Conservation (phyloP, 1,284 basidiomycete species). For the Fomitopsis betulina region DNA sequence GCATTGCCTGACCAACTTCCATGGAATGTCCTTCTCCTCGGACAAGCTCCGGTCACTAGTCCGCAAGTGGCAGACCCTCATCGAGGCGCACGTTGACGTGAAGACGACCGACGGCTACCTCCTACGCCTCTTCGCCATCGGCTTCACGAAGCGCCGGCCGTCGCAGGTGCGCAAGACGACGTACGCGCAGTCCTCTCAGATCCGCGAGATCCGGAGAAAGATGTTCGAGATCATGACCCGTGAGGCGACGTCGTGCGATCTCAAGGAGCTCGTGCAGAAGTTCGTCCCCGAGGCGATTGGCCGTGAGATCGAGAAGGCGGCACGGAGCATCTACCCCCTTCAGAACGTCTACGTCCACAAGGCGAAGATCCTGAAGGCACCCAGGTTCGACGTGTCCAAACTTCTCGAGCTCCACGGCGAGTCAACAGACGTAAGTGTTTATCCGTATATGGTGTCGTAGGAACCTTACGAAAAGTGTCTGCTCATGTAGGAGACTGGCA, state of each 20-base stretch:
- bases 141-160: slow-evolving; percentile 96
- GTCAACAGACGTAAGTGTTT: slow-evolving; percentile 74
- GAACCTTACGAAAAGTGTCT: slow-evolving; percentile 9
- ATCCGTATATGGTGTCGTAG: background rate
- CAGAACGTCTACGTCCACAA: slow-evolving; percentile 99
- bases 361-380: slow-evolving; percentile 96
- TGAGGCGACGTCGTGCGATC: slow-evolving; percentile 92
- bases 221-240: slow-evolving; percentile 99
- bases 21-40: slow-evolving; percentile 99
- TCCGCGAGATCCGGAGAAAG: slow-evolving; percentile 98
- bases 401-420: slow-evolving; percentile 96
- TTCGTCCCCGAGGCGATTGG: slow-evolving; percentile 99
- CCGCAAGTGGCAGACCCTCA: slow-evolving; percentile 99
- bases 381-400: slow-evolving; percentile 95
- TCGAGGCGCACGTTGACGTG: slow-evolving; percentile 98
- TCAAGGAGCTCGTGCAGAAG: slow-evolving; percentile 98
- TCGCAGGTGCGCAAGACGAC: slow-evolving; percentile 99
- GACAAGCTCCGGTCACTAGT: slow-evolving; percentile 99
- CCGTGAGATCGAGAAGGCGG: slow-evolving; percentile 99
- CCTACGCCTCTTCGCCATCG: slow-evolving; percentile 97
- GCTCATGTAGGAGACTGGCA: slow-evolving; percentile 74
- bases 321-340: slow-evolving; percentile 94
- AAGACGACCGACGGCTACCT: slow-evolving; percentile 99
- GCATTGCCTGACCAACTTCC: slow-evolving; percentile 99
- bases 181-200: slow-evolving; percentile 93